Evolutionary conservation across 805 yeast genomes (phyloP).

Genomic region (Saccharomyces cerevisiae): DNA sequence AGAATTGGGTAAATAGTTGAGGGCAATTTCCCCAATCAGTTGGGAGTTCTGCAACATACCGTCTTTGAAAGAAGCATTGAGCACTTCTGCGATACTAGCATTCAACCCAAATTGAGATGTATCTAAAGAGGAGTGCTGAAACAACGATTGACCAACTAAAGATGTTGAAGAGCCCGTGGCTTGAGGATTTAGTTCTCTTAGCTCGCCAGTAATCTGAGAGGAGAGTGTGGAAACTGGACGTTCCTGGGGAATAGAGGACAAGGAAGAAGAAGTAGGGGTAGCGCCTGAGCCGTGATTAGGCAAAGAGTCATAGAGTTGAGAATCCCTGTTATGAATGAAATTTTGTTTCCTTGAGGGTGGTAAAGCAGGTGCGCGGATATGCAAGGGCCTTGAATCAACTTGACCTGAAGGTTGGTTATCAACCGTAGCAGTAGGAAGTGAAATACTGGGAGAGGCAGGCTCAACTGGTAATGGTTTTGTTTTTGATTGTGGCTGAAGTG

Average conservation of each 20-base stretch:
- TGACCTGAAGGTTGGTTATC: slow-evolving; percentile 3
- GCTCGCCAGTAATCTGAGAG: slow-evolving; percentile 27
- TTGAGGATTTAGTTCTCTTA: slow-evolving; percentile 35
- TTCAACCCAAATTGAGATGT: slow-evolving; percentile 55
- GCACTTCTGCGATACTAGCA: slow-evolving; percentile 78
- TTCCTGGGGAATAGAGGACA: slow-evolving; percentile 1
- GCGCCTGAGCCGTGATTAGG: slow-evolving; percentile 7
- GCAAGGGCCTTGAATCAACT: slow-evolving; percentile 14
- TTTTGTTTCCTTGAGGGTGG: slow-evolving; percentile 50
- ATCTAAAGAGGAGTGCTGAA: slow-evolving; percentile 40
- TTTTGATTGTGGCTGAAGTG: slow-evolving; percentile 31
- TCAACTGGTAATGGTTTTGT: slow-evolving; percentile 16
- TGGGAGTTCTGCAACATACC: slow-evolving; percentile 54
- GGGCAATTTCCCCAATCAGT: slow-evolving; percentile 78
- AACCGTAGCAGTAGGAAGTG: slow-evolving; percentile 3
- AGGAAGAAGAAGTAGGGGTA: slow-evolving; percentile 6
- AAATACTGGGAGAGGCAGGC: slow-evolving; percentile 9
- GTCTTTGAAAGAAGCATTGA: slow-evolving; percentile 64
- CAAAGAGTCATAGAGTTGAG: neutral
- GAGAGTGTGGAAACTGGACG: slow-evolving; percentile 11
- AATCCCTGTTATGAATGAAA: slow-evolving; percentile 5
- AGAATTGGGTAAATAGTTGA: slow-evolving; percentile 46
- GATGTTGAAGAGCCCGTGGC: slow-evolving; percentile 35
- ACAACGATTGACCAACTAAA: slow-evolving; percentile 23
- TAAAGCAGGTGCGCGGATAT: slow-evolving; percentile 42